phyloP scores from a whole-genome alignment of 2,329 filamentous ascomycete genomes.

The Pseudopithomyces maydicus region DNA sequence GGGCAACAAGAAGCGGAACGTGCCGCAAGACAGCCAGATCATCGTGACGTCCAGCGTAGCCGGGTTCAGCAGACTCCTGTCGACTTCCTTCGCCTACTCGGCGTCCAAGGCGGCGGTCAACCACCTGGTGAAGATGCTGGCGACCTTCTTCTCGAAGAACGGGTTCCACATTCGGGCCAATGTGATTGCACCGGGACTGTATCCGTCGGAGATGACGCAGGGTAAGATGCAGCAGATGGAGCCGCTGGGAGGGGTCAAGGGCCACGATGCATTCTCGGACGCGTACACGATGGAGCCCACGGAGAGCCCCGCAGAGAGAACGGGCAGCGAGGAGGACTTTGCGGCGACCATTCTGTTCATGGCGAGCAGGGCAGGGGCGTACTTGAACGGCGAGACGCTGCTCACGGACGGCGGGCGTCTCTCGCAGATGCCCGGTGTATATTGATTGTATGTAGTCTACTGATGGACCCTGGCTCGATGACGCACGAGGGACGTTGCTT shows the following conservation, averaged over 20 bases:
- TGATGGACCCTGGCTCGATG: not conserved
- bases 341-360: conserved; percentile 69
- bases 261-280: not conserved
- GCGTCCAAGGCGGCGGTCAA: conserved; percentile 53
- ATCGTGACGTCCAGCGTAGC: conserved; percentile 26
- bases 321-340: conserved; percentile 67
- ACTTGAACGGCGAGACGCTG: conserved; percentile 5
- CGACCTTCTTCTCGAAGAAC: conserved; percentile 46
- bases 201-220: conserved; percentile 25
- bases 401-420: conserved; percentile 2
- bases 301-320: conserved; percentile 58
- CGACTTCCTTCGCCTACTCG: conserved; percentile 26
- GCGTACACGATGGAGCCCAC: conserved; percentile 10
- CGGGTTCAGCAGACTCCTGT: conserved; percentile 19
- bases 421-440: conserved; percentile 1
- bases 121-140: conserved; percentile 56
- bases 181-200: conserved; percentile 54
- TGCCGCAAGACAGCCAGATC: conserved; percentile 22
- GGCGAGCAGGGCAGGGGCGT: conserved; percentile 63
- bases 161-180: conserved; percentile 54
- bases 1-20: conserved; percentile 36
- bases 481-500: not conserved
- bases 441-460: not conserved
- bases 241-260: not conserved
- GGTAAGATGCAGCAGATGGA: conserved; percentile 12